Conservation (phyloP, 371 early-diverging fungal species). For the Agmasoma carcini region DNA sequence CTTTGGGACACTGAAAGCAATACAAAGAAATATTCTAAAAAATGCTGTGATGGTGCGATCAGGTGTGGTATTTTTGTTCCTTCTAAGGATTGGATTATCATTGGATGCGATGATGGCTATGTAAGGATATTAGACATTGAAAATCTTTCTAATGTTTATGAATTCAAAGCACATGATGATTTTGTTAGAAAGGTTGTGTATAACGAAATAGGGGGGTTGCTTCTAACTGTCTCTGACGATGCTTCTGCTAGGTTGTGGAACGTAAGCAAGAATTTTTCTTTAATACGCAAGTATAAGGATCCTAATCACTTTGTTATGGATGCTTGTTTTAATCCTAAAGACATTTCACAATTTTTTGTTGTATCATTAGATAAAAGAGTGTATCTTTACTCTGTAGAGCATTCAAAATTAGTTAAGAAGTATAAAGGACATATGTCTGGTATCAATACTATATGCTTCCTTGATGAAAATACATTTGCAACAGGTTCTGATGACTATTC, state of each 20-base stretch:
- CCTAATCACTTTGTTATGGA: constrained; percentile 53
- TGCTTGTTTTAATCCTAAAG: constrained; percentile 34
- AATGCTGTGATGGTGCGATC: constrained; percentile 42
- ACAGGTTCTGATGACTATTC: constrained; percentile 48
- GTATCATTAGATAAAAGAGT: constrained; percentile 45
- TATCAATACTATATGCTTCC: constrained; percentile 22
- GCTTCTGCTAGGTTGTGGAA: constrained; percentile 43
- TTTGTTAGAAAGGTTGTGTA: constrained; percentile 48
- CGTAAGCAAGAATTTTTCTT: constrained; percentile 21
- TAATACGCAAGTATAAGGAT: constrained; percentile 31
- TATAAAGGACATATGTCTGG: constrained; percentile 36
- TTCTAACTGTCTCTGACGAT: constrained; percentile 50
- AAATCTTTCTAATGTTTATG: constrained; percentile 32
- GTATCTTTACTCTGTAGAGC: constrained; percentile 40
- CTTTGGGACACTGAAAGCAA: constrained; percentile 36
- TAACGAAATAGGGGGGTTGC: constrained; percentile 23
- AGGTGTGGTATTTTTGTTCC: constrained; percentile 38
- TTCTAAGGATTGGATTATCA: constrained; percentile 26
- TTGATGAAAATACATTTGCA: constrained; percentile 34
- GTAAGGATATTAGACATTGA: constrained; percentile 33
- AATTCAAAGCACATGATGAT: constrained; percentile 47
- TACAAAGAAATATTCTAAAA: constrained; percentile 22
- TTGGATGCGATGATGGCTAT: constrained; percentile 49
- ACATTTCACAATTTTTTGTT: constrained; percentile 33
- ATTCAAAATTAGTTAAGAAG: constrained; percentile 16